Evolutionary conservation across 768 basidiomycete species (phyloP).

Genomic region (Boletus vinaceobasis): DNA sequence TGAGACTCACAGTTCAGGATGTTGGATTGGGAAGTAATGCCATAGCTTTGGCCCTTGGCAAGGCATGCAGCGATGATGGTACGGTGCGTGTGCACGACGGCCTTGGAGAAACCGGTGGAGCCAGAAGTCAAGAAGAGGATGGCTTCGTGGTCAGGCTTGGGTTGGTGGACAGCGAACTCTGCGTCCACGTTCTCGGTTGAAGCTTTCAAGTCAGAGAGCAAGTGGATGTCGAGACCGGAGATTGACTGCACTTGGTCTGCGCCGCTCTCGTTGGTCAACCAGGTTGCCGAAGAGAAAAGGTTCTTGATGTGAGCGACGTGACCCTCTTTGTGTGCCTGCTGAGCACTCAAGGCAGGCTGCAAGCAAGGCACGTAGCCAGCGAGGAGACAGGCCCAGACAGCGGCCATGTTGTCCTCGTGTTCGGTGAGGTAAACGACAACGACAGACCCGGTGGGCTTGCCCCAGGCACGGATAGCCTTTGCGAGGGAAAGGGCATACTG

Average conservation of each 20-base stretch:
- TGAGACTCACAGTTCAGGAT: slow-evolving; percentile 38
- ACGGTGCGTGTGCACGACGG: slow-evolving; percentile 38
- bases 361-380: slow-evolving; percentile 32
- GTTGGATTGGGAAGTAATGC: slow-evolving; percentile 31
- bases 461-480: slow-evolving; percentile 22
- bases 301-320: slow-evolving; percentile 29
- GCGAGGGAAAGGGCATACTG: slow-evolving; percentile 17
- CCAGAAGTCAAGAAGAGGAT: slow-evolving; percentile 41
- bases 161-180: slow-evolving; percentile 18
- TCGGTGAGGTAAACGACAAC: slow-evolving; percentile 30
- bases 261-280: slow-evolving; percentile 30
- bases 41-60: slow-evolving; percentile 36
- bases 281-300: slow-evolving; percentile 29
- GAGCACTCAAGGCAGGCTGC: slow-evolving; percentile 33
- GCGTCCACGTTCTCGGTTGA: slow-evolving; percentile 4
- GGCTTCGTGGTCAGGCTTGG: slow-evolving; percentile 29
- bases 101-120: slow-evolving; percentile 45
- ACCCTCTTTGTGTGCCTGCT: slow-evolving; percentile 17
- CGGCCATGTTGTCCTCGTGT: slow-evolving; percentile 34
- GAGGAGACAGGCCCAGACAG: slow-evolving; percentile 30
- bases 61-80: slow-evolving; percentile 34
- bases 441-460: slow-evolving; percentile 25
- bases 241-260: slow-evolving; percentile 25
- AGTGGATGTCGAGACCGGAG: slow-evolving; percentile 23
- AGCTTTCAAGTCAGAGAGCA: slow-evolving; percentile 21